Percentiles rank a stretch among this genome's conserved stretches.
Conservation (phyloP, 495 filamentous ascomycete species). For the Cairneyella variabilis region DNA sequence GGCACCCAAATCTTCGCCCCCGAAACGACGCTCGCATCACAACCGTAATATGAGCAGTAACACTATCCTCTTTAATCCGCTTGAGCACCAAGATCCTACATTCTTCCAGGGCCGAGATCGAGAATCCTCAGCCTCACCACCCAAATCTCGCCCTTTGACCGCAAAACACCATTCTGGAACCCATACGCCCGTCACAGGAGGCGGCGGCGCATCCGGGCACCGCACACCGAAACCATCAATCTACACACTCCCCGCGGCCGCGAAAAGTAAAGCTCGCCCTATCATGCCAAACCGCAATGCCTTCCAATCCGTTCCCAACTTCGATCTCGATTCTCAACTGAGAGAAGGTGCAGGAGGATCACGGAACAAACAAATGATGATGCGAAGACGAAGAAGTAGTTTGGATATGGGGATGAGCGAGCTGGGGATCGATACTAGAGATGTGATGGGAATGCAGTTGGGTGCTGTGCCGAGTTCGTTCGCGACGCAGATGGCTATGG, state of each 20-base stretch:
- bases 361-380: conserved; percentile 6
- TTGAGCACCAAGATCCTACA: conserved; percentile 25
- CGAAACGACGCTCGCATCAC: conserved; percentile 31
- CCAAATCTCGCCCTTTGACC: conserved; percentile 29
- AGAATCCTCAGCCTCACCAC: conserved; percentile 30
- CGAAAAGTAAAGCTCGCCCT: conserved; percentile 42
- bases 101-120: conserved; percentile 25
- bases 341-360: background rate
- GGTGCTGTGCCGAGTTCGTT: conserved; percentile 70
- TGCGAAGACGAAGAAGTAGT: conserved; percentile 41
- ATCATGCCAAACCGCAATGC: conserved; percentile 47
- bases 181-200: conserved; percentile 28
- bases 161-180: conserved; percentile 32
- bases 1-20: conserved; percentile 13
- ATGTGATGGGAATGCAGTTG: conserved; percentile 53
- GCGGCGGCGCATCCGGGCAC: conserved; percentile 34
- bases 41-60: conserved; percentile 68
- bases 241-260: conserved; percentile 30
- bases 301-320: conserved; percentile 50
- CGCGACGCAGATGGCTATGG: conserved; percentile 73
- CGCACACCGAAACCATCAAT: conserved; percentile 47
- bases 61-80: conserved; percentile 71
- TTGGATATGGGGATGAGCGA: conserved; percentile 65
- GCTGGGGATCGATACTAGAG: conserved; percentile 46
- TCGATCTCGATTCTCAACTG: conserved; percentile 26